Percentiles rank a stretch among this genome's conserved stretches.
These are phyloP conservation scores for Bonia amplexicaulis DNA, from an alignment of 176 grass and related monocot species.

Conservation along the genomic window DNA sequence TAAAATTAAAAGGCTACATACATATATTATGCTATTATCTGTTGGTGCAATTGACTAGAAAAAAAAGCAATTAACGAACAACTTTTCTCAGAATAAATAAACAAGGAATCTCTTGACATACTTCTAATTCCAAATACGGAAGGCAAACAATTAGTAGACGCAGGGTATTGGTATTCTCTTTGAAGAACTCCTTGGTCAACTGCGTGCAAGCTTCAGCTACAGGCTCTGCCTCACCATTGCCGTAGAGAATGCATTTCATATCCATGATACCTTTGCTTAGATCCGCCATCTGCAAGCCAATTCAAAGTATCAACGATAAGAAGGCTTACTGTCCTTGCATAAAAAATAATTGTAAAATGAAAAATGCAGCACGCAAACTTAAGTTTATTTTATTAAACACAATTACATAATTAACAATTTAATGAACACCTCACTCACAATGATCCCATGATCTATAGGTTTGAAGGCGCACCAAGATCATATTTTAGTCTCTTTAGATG, in stretches of 20 bases:
- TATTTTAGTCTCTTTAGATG: too few species aligned
- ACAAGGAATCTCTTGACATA: background rate
- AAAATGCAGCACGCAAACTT: background rate
- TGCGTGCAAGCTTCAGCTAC: slow-evolving; percentile 29
- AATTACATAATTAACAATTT: background rate
- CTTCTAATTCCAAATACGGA: slow-evolving; percentile 41
- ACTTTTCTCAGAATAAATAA: background rate
- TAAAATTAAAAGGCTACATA: background rate
- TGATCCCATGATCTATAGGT: too few species aligned
- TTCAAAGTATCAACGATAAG: background rate
- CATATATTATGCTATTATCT: background rate
- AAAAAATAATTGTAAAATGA: background rate
- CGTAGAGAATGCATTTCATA: slow-evolving; percentile 49
- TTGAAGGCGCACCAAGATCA: too few species aligned
- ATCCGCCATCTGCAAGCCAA: slow-evolving; percentile 28
- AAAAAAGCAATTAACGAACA: background rate
- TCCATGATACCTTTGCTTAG: slow-evolving; percentile 29
- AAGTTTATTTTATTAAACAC: background rate
- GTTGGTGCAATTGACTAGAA: background rate
- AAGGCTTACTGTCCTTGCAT: background rate
- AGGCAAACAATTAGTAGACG: slow-evolving; percentile 39
- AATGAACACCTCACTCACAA: too few species aligned
- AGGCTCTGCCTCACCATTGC: slow-evolving; percentile 32
- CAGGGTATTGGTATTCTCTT: slow-evolving; percentile 34
- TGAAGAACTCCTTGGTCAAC: slow-evolving; percentile 49